Base-by-base conservation (phyloP, 2,329 filamentous ascomycete species). In the Colletotrichum liriopes region DNA sequence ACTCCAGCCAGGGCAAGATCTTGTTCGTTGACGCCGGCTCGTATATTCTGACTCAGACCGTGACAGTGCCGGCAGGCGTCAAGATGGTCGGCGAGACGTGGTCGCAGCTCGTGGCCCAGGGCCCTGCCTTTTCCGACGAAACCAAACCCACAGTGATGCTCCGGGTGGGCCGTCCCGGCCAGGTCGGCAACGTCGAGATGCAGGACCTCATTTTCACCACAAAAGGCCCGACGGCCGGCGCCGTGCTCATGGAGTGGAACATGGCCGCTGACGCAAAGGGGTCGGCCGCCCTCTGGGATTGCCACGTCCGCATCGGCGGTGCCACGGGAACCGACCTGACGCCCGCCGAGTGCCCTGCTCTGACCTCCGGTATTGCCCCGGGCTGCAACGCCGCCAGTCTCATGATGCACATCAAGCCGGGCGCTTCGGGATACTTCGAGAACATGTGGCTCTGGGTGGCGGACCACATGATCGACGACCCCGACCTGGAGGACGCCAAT, bases 301-400 rank as follows among this genome's bases (percentile, higher is more conserved):
- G 90, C 6, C 93, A 96, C 81, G 87, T 93, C 80, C 91, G 93
- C 73, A 87, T 95, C 71, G 93, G 92, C 74, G 93, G 93, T 32
- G 89, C 89, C 23, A 93, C 37, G 11, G 93, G 93, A 41, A 92
- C 92, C 16, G 82, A 90, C 55, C 86, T 95, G 7, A 89, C 91
- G 77, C 87, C 87, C 29, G 84, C 88, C 76, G 88, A 85, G 26
- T 94, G 91, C 69, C 88, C 88, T 5, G 82, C 83, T 43, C 77
- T 82, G 4, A 73, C 49, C 23, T 83, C 81, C 14, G 82, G 81
- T 4, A 85, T 88, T 71, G 88, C 90, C 54, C 73, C 83, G 2
- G 81, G 86, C 5, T 94, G 92, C 78, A 84, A 88, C 2, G 91
- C 88, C 20, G 90, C 89, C 4, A 91, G 90, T 77, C 65, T 87